A percentile compares a stretch with the other conserved stretches of the same genome.
Evolutionary conservation across 2,329 filamentous ascomycete species (phyloP).

Genomic region (Cladorrhinum sp.): DNA sequence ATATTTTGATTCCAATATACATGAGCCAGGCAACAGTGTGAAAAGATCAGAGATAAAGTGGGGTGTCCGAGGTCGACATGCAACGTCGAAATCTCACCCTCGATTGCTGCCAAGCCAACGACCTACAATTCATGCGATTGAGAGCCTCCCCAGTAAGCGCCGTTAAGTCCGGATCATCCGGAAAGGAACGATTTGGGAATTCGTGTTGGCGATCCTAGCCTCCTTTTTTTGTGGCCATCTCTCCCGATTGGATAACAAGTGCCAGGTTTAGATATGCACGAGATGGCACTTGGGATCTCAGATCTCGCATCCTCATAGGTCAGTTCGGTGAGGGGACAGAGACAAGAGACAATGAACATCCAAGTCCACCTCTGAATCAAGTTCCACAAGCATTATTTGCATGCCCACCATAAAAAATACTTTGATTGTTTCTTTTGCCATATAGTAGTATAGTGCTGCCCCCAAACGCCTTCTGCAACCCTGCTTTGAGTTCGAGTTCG

Average conservation of each 20-base stretch:
- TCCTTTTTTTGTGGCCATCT: too few species aligned
- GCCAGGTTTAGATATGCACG: background rate
- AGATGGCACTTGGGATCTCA: background rate
- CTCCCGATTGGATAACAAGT: background rate
- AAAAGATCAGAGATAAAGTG: background rate
- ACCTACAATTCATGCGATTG: background rate
- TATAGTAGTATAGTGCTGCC: background rate
- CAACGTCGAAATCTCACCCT: conserved; percentile 2
- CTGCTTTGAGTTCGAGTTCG: background rate
- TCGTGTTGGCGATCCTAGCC: too few species aligned
- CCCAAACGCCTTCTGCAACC: conserved; percentile 1
- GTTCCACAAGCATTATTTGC: background rate
- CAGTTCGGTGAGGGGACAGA: background rate
- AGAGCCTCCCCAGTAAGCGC: conserved; percentile 6
- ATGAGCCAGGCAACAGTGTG: background rate
- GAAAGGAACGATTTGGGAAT: background rate
- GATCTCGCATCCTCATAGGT: background rate
- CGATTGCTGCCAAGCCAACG: conserved; percentile 16
- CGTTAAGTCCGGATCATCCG: conserved; percentile 14
- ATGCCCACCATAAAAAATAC: background rate
- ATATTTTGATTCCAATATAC: background rate
- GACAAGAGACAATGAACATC: background rate
- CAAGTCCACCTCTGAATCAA: background rate
- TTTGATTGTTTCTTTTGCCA: background rate
- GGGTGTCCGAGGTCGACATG: background rate